Percentiles rank a stretch among this genome's conserved stretches.
These are phyloP conservation scores for Skeletonema tropicum DNA, from an alignment of 108 stramenopile species.

Conservation along the genomic window DNA sequence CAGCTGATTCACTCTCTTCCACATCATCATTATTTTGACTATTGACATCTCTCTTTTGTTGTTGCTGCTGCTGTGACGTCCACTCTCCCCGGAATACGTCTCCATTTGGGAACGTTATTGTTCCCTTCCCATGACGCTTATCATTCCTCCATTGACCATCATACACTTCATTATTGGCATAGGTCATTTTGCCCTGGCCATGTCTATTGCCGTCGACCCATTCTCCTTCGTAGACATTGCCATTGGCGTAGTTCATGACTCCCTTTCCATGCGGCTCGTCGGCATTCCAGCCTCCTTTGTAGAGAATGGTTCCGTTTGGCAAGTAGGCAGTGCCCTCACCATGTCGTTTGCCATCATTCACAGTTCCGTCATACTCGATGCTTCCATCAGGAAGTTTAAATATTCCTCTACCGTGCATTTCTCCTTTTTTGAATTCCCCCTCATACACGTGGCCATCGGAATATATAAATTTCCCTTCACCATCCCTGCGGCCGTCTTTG, in stretches of 20 bases:
- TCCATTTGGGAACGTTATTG: neutral
- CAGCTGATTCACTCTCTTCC: neutral
- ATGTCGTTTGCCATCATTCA: constrained; percentile 11
- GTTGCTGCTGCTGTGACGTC: neutral
- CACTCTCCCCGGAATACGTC: neutral
- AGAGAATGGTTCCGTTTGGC: constrained; percentile 20
- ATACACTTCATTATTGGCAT: constrained; percentile 40
- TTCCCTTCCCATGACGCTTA: constrained; percentile 26
- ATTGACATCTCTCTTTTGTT: neutral
- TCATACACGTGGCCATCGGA: constrained; percentile 16
- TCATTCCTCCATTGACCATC: constrained; percentile 18
- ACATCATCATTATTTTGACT: neutral
- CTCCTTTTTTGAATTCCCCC: constrained; percentile 3
- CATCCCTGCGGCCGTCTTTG: neutral
- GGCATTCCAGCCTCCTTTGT: constrained; percentile 38
- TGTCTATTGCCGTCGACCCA: constrained; percentile 34
- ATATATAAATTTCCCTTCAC: constrained; percentile 14
- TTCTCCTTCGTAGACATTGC: constrained; percentile 37
- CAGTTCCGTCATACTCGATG: constrained; percentile 31
- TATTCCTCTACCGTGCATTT: constrained; percentile 9
- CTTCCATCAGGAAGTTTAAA: constrained; percentile 14
- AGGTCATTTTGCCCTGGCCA: constrained; percentile 44
- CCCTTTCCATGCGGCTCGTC: constrained; percentile 17
- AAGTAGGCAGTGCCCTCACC: constrained; percentile 27
- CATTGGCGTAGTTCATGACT: constrained; percentile 1